Percentiles rank a stretch among this genome's conserved stretches.
Conservation (phyloP, 2,329 filamentous ascomycete species). For the Lecanicillium sp. region DNA sequence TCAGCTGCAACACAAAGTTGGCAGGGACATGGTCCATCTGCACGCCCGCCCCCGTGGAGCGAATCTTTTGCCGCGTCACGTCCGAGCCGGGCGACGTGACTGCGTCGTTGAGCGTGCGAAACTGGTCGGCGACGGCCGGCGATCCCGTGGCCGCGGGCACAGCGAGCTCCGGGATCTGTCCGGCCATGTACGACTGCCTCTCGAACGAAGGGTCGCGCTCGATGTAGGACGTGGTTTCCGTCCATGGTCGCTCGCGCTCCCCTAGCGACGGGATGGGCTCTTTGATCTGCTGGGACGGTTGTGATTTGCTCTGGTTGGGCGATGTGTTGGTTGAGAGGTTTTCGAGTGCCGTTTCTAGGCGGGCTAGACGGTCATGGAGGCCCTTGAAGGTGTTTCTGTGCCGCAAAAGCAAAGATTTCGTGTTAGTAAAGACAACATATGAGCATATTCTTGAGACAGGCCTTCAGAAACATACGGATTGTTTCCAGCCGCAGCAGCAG, state of each 20-base stretch:
- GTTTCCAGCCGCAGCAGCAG: not conserved
- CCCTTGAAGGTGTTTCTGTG: conserved; percentile 4
- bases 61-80: not conserved
- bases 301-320: not conserved
- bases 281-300: too few relatives aligned
- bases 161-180: conserved; percentile 9
- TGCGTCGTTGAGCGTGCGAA: conserved; percentile 3
- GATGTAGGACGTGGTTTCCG: conserved; percentile 6
- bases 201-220: conserved; percentile 12
- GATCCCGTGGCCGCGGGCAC: conserved; percentile 4
- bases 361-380: conserved; percentile 9
- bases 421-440: too few relatives aligned
- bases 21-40: conserved; percentile 4
- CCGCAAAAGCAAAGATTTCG: too few relatives aligned
- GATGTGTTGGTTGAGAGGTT: conserved; percentile 8
- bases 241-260: conserved; percentile 5
- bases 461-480: not conserved
- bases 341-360: conserved; percentile 9
- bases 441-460: not conserved
- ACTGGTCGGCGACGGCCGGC: conserved; percentile 7
- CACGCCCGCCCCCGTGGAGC: not conserved
- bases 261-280: conserved; percentile 2
- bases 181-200: conserved; percentile 10
- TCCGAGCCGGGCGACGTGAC: not conserved
- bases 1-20: conserved; percentile 6